Evolutionary conservation across 441 rosid genomes (phyloP).

Genomic region (Erodium texanum): DNA sequence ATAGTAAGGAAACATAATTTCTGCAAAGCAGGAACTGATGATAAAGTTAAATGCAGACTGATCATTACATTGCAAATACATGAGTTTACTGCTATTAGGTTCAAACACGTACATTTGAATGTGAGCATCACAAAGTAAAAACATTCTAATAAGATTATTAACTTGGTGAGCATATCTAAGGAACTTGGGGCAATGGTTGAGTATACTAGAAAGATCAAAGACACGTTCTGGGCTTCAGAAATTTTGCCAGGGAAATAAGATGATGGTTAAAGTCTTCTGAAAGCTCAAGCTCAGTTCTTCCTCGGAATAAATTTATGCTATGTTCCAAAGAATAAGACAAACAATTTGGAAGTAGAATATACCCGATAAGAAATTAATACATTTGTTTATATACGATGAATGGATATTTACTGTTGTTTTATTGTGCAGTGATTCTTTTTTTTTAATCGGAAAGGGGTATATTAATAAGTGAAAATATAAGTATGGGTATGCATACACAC

Average conservation of each 20-base stretch:
- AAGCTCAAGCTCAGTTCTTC: neutral
- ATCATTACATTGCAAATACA: neutral
- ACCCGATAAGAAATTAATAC: neutral
- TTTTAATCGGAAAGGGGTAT: no score
- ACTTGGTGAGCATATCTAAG: conserved; percentile 2
- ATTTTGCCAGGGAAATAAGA: no score
- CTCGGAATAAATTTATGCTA: neutral
- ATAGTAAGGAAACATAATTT: neutral
- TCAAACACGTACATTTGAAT: no score
- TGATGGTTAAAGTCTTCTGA: neutral
- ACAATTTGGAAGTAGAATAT: neutral
- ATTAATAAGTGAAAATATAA: no score
- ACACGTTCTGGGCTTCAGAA: neutral
- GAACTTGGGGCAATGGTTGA: neutral
- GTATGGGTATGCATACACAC: no score
- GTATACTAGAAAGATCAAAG: neutral
- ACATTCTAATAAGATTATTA: neutral
- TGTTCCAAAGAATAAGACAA: neutral
- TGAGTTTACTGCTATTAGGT: neutral
- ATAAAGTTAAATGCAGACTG: neutral
- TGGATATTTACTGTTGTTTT: no score
- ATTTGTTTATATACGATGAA: neutral
- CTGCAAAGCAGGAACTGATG: neutral
- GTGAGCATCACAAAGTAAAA: no score
- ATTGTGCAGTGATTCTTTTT: no score